Evolutionary conservation across 169 alveolate genomes (phyloP), one percentile per base, ranked within the genome.

Genomic region (Ichthyophthirius multifiliis): DNA sequence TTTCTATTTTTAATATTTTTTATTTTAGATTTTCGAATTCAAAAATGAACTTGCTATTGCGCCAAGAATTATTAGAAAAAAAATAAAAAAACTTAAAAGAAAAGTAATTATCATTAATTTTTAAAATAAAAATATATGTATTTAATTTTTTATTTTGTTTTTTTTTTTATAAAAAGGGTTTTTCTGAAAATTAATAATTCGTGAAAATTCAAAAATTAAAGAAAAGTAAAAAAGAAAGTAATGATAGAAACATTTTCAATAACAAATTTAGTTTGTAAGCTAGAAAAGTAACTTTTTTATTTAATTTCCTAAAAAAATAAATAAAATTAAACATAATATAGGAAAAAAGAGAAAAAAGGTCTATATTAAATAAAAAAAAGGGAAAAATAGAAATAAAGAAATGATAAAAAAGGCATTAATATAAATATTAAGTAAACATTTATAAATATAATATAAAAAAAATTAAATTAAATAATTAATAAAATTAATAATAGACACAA

Each of bases 81-180:
- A 80, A 71, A 41, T 78, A 41, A 43, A 63, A 30, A 39, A 67
- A 35, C 55, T 80, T 47, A 63, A 35, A 23, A 31, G 44, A 18
- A 20, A 34, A 74, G 82, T 65, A 20, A 5, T n/a, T n/a, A n/a
- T n/a, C n/a, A n/a, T n/a, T n/a, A n/a, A n/a, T n/a, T n/a, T n/a
- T n/a, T n/a, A 3, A 65, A 0, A 65, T 9, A 43, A 13, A 32
- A 9, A 35, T 5, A 30, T 35, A 12, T 35, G 10, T 20, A 55
- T 5, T n/a, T 15, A 15, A 27, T 3, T 4, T 10, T 13, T 6
- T 10, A 55, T 3, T 5, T 15, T 5, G 23, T 27, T 10, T 4
- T 0, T 15, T n/a, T 45, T 55, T 55, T 41, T 41, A 41, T 55
- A 55, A 10, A 55, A 4, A 55, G 71, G 71, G 71, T 1, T 4